These are phyloP conservation scores for Dissophora globulifera DNA, from an alignment of 192 early-diverging fungal species.

Conservation along the genomic window DNA sequence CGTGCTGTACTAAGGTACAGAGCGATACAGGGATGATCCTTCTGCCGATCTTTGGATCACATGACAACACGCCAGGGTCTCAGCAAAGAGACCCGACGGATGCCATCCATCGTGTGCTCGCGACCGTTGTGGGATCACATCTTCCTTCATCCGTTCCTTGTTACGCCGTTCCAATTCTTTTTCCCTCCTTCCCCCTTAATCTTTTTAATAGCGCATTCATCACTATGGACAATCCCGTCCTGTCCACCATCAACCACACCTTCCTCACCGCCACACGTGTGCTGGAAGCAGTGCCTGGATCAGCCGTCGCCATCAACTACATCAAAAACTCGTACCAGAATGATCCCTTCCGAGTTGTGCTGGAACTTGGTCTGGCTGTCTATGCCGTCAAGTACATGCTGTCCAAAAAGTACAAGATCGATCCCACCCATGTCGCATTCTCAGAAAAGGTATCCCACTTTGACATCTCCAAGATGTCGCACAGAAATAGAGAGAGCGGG, in stretches of 20 bases:
- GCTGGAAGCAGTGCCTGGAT: slow-evolving; percentile 72
- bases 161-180: not conserved
- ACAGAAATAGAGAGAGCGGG: not conserved
- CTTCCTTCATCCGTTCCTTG: not conserved
- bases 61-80: not conserved
- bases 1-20: too few species aligned
- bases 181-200: not conserved
- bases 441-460: slow-evolving; percentile 85
- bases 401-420: slow-evolving; percentile 82
- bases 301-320: slow-evolving; percentile 81
- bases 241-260: slow-evolving; percentile 58
- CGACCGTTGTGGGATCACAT: too few species aligned
- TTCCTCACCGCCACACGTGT: slow-evolving; percentile 50
- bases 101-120: too few species aligned
- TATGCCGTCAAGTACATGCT: slow-evolving; percentile 93
- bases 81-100: too few species aligned
- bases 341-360: slow-evolving; percentile 87
- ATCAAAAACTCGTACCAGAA: slow-evolving; percentile 92
- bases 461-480: too few species aligned
- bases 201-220: not conserved
- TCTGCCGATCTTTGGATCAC: too few species aligned
- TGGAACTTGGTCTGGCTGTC: slow-evolving; percentile 85
- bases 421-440: slow-evolving; percentile 78
- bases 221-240: slow-evolving; percentile 53
- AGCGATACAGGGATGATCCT: too few species aligned